These are phyloP conservation scores for Leccinum pachyderme DNA, from an alignment of 1,284 basidiomycete species.

Conservation along the genomic window DNA sequence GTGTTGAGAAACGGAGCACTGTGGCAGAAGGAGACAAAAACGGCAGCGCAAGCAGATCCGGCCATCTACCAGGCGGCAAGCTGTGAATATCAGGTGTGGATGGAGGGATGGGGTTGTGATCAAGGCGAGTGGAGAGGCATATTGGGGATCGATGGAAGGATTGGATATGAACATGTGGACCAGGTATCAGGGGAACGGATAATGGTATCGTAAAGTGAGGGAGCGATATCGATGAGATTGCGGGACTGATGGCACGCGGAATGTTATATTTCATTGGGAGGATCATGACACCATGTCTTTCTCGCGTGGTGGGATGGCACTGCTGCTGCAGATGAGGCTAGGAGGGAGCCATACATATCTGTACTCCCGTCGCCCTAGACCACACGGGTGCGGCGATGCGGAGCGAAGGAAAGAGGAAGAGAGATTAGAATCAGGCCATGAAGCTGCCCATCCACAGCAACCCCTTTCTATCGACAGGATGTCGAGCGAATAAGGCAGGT, in stretches of 20 bases:
- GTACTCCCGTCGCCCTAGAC: constrained; percentile 16
- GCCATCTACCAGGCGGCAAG: constrained; percentile 4
- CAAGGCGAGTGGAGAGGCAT: constrained; percentile 4
- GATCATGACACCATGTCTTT: constrained; percentile 12
- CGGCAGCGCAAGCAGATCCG: neutral
- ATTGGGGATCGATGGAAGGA: constrained; percentile 22
- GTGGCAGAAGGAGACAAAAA: constrained; percentile 6
- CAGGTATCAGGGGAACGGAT: neutral
- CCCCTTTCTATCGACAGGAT: constrained; percentile 20
- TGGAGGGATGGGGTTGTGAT: constrained; percentile 8
- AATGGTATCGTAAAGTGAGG: constrained; percentile 1
- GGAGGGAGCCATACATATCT: constrained; percentile 1
- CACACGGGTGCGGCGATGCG: constrained; percentile 2
- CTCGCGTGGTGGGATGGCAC: constrained; percentile 9
- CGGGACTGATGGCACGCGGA: constrained; percentile 5
- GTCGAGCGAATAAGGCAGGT: constrained; percentile 16
- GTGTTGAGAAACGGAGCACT: constrained; percentile 3
- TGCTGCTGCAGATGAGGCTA: neutral
- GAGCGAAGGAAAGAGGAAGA: constrained; percentile 9
- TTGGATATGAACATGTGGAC: constrained; percentile 1
- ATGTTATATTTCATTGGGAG: neutral
- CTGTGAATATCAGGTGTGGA: constrained; percentile 5
- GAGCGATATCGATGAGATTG: constrained; percentile 20
- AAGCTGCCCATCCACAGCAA: constrained; percentile 16
- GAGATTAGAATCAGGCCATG: constrained; percentile 11